Evolutionary conservation across 148 eudicot genomes (phyloP), one percentile per base, ranked within the genome.

Genomic region (Heliamphora exappendiculata): DNA sequence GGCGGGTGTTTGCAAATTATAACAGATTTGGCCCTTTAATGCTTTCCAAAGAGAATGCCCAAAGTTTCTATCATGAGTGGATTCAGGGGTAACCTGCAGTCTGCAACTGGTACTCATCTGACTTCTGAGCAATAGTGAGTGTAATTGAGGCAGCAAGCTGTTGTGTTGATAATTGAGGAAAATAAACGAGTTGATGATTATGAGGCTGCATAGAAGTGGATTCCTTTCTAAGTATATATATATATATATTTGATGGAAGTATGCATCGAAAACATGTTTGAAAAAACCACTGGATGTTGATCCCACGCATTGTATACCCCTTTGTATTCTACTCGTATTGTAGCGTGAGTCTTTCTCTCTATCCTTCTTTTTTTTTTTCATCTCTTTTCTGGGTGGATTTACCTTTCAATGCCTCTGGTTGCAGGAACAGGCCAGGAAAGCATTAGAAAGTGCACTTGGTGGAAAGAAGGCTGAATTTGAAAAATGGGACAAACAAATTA

Each of bases 371-470:
- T 28, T 1, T 4, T 50, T 7, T 12, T 16, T 34, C n/a, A 3
- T 16, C 11, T n/a, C 22, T 19, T 42, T 73, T n/a, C 41, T 37
- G 0, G 51, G 24, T 20, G 53, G 20, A 45, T 28, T 64, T 26
- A 45, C 72, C 24, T 54, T 28, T 19, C 7, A 31, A 59, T 68
- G 2, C 70, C 4, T 50, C 5, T 59, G 28, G 39, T 33, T 42
- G 67, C 86, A 91, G 97, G 98, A 94, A 8, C 87, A 89, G 82
- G 98, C 95, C 63, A 87, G 81, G 79, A 94, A 90, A 87, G 98
- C 98, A n/a, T 77, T 94, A 80, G 98, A 94, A 80, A 80, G 86
- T 68, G 98, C 98, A 66, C 91, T 94, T 64, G 91, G 90, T 70
- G 97, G 87, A 68, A 93, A 88, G 87, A 89, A 89, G 68, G 73